Base-by-base conservation (phyloP, 1,139 yeast species). In the Lodderomyces elongisporus region DNA sequence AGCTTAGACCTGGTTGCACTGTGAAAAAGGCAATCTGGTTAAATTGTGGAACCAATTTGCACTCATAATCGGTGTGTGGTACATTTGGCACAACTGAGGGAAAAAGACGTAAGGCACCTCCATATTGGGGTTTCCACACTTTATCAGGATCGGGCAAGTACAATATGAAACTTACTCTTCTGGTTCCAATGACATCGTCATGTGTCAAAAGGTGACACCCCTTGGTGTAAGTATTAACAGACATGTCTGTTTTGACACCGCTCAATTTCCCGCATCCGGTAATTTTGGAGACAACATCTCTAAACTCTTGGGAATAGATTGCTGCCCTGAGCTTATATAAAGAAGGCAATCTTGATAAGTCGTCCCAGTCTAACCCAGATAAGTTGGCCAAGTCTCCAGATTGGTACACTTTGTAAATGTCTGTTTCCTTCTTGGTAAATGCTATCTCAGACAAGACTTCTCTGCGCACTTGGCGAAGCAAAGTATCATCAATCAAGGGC, bases 151-250 rank as follows among this genome's bases (percentile, higher is more conserved):
- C 95, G 0, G 96, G 95, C 53, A 93, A 61, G 54, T 93, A 93
- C 33, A 93, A 64, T 44, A 93, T 93, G 51, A 88, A 93, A 47
- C 96, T 85, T 25, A 93, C 91, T 42, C 97, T 68, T 52, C 99
- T 69, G 3, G 95, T 80, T 1, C 98, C 98, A 56, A 93, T 91
- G 20, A 93, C 98, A 58, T 93, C 98, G 58, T 93, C 98, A 54
- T 93, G 99, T 10, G 95, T 87, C 40, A 93, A 66, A 43, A 93
- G 64, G 59, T 93, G 99, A 52, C 97, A 91, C 2, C 96, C 95
- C 51, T 85, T 84, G 34, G 84, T 81, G 59, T 93, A 93, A 2
- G 94, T 80, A 53, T 91, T 91, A 47, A 91, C 76, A 40, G 94
- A 82, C 80, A 93, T 80, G 55, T 93, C 99, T 24, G 94, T 89